Base-by-base conservation (phyloP, 139 green algal genomes). In the Dunaliella primolecta region DNA sequence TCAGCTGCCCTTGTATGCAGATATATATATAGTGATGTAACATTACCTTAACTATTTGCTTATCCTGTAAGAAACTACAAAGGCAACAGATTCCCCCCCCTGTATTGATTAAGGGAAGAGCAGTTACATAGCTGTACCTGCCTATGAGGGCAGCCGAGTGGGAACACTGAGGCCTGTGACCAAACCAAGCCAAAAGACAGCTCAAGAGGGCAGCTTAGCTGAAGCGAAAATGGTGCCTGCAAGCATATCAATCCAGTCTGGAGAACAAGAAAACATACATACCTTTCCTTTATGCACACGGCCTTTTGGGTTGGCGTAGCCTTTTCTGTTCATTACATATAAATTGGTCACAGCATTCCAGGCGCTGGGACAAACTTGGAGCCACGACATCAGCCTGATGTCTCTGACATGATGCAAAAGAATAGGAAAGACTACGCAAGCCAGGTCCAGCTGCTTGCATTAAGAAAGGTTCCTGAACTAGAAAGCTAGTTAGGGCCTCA, bases 181-280 rank as follows among this genome's bases (percentile, higher is more conserved):
- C 33, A 35, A 80, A 80, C 75, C 75, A 55, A 64, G 15, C 46
- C 7, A 64, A 64, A 64, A 15, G 46, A 7, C 46, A 64, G 46
- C 46, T 15, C 46, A 80, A 24, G 27, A 80, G 34, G 34, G 34
- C 34, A 80, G 75, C 34, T 79, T 80, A 80, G 75, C 75, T 80
- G 11, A 80, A 80, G 46, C 46, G n/a, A 64, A 15, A 64, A 64
- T 64, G 46, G n/a, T n/a, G n/a, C n/a, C n/a, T n/a, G n/a, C n/a
- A 64, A 64, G 46, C 46, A 64, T 7, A 64, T 25, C 15, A 15
- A 64, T 25, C 7, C 46, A 64, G 46, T 25, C 7, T 64, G 46
- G 15, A 64, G 46, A 7, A 64, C 7, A 64, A 64, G 7, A 15
- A 64, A 64, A 15, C 46, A 64, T 7, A 64, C n/a, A n/a, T n/a